phyloP scores from a whole-genome alignment of 805 yeast genomes.

The Saccharomycopsis synnaedendra region DNA sequence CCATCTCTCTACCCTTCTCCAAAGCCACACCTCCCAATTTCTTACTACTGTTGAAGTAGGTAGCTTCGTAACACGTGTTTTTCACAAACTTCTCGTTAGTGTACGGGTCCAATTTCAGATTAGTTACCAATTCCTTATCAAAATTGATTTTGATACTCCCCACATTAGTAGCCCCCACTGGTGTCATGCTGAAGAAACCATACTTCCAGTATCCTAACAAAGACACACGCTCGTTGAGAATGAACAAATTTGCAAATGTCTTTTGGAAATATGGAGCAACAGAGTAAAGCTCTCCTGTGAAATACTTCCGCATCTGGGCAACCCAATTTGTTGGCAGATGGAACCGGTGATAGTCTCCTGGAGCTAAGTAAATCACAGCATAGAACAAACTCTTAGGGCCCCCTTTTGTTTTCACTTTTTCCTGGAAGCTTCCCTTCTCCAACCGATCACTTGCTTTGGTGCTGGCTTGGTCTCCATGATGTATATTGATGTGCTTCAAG shows the following conservation, averaged over 20 bases:
- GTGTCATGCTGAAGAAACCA: slow-evolving; percentile 97
- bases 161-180: slow-evolving; percentile 98
- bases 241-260: slow-evolving; percentile 75
- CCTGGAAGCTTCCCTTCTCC: slow-evolving; percentile 16
- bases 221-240: slow-evolving; percentile 91
- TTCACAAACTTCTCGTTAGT: slow-evolving; percentile 38
- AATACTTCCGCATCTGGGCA: slow-evolving; percentile 83
- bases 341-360: slow-evolving; percentile 96
- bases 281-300: slow-evolving; percentile 88
- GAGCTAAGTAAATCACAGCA: slow-evolving; percentile 90
- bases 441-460: slow-evolving; percentile 45
- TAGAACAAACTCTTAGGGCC: slow-evolving; percentile 53
- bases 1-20: slow-evolving; percentile 87
- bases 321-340: slow-evolving; percentile 98
- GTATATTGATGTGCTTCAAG: slow-evolving; percentile 34
- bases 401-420: slow-evolving; percentile 9
- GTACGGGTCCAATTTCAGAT: slow-evolving; percentile 47
- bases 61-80: slow-evolving; percentile 88
- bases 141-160: slow-evolving; percentile 89
- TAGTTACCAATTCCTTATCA: slow-evolving; percentile 83
- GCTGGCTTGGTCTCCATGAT: slow-evolving; percentile 22
- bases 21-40: slow-evolving; percentile 80
- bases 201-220: slow-evolving; percentile 91
- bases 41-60: slow-evolving; percentile 69
- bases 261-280: slow-evolving; percentile 87